Conservation (phyloP, 148 eudicot genomes). For the Linanthus parryae region DNA sequence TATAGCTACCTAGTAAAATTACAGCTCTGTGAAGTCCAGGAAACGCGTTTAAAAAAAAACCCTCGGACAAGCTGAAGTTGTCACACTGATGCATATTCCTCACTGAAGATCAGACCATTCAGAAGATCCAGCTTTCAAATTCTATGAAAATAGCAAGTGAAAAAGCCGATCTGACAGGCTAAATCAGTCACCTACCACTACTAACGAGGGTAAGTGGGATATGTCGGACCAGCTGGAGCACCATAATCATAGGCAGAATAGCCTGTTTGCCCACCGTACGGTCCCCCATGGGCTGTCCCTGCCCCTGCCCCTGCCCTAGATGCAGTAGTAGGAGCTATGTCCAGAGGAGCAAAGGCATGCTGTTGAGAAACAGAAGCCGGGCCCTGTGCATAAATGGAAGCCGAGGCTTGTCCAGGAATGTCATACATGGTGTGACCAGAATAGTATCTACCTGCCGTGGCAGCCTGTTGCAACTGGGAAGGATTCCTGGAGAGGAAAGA, state of each 20-base stretch:
- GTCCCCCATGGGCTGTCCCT: constrained; percentile 14
- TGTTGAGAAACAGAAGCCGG: constrained; percentile 15
- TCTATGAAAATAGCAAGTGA: no score
- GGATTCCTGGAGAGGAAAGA: constrained; percentile 24
- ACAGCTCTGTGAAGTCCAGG: no score
- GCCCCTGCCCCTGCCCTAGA: constrained; percentile 12
- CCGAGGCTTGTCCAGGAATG: constrained; percentile 17
- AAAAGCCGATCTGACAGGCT: no score
- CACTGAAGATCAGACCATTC: no score
- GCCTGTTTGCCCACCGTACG: constrained; percentile 13
- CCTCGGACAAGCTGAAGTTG: no score
- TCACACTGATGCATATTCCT: no score
- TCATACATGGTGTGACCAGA: constrained; percentile 30
- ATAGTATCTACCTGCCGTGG: constrained; percentile 30
- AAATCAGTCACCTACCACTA: background rate
- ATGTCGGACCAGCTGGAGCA: constrained; percentile 12
- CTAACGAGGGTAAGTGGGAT: constrained; percentile 17
- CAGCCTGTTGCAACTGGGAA: constrained; percentile 14
- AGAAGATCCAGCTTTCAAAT: no score
- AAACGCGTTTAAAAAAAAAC: no score
- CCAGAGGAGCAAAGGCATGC: constrained; percentile 13
- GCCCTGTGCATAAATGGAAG: constrained; percentile 12
- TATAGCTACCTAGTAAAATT: no score
- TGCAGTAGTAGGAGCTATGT: constrained; percentile 7
- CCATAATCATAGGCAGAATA: constrained; percentile 15